Evolutionary conservation across 177 flowering plant species (phyloP), one percentile per base, ranked within the genome.

Genomic region (Telopea speciosissima): DNA sequence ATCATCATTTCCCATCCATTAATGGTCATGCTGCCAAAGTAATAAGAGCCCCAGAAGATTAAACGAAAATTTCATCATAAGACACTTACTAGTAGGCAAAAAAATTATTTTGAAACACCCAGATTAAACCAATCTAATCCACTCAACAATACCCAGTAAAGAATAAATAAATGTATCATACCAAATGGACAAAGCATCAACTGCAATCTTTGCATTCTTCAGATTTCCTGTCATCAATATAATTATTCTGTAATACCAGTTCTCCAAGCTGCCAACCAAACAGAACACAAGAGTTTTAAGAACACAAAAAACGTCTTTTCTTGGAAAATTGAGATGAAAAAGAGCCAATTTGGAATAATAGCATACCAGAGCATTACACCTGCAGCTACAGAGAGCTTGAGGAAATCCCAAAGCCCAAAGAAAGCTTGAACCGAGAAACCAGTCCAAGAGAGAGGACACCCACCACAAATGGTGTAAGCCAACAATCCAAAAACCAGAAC

Each of bases 361-460:
- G 22, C 5, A 8, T 71, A 87, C 92, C 90, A 86, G 23, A 87
- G 76, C 93, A 89, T 89, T 72, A 89, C 79, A 0, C 88, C 93
- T 14, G 93, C 84, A 68, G 91, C 82, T 21, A 78, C 81, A 6
- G 93, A 89, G 42, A 89, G 85, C 67, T 79, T 89, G 21, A 81
- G n/a, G 33, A 87, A 86, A 28, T 86, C 89, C 89, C 89, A 82
- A 1, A 83, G 84, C 2, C 85, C 86, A 61, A 83, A 75, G 67
- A 89, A 87, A 0, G 90, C 90, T 56, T 85, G 81, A 26, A 71
- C 68, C 25, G 89, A 83, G 78, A 88, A 88, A 24, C 92, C 92
- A 62, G 80, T 78, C 92, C 92, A 88, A 2, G 90, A 76, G 0
- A 65, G 64, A 24, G 90, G 90, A 44, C 97, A 90, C 1, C 90